phyloP scores from a whole-genome alignment of 768 basidiomycete genomes.

The Flagelloscypha sp. region DNA sequence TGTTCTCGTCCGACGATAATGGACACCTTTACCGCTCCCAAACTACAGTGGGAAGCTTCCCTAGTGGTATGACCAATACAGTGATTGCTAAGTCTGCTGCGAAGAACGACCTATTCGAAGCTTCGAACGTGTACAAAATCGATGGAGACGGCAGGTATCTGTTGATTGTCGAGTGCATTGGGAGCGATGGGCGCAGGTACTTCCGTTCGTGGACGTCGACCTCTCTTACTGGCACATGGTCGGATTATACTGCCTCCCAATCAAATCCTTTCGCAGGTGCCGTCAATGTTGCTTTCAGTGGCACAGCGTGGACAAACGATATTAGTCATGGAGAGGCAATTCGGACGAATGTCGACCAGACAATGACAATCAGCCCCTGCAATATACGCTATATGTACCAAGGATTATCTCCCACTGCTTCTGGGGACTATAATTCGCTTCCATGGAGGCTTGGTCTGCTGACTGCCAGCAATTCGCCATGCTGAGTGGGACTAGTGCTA shows the following conservation, averaged over 20 bases:
- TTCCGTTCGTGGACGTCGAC: conserved; percentile 13
- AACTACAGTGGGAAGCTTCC: conserved; percentile 4
- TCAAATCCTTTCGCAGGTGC: conserved; percentile 10
- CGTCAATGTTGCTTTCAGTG: conserved; percentile 10
- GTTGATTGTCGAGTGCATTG: conserved; percentile 12
- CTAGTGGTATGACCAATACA: conserved; percentile 3
- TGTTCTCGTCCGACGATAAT: conserved; percentile 5
- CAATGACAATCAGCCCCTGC: conserved; percentile 10
- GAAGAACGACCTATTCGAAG: conserved; percentile 11
- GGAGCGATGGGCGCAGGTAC: conserved; percentile 9
- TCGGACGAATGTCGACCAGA: conserved; percentile 10
- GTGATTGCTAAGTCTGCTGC: conserved; percentile 3
- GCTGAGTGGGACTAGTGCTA: too few species aligned
- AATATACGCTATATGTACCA: conserved; percentile 12
- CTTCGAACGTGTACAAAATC: conserved; percentile 9
- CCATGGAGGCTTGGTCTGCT: conserved; percentile 11
- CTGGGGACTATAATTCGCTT: conserved; percentile 8
- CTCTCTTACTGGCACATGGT: conserved; percentile 9
- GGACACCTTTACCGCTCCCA: conserved; percentile 7
- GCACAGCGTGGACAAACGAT: conserved; percentile 11
- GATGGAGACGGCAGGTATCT: conserved; percentile 8
- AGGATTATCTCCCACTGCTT: conserved; percentile 6
- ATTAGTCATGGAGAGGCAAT: conserved; percentile 13
- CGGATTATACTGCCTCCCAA: conserved; percentile 3
- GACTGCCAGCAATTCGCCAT: too few species aligned